A percentile compares a stretch with the other conserved stretches of the same genome.
Evolutionary conservation across 2,329 filamentous ascomycete genomes (phyloP).

Genomic region (Penicillium frequentans): DNA sequence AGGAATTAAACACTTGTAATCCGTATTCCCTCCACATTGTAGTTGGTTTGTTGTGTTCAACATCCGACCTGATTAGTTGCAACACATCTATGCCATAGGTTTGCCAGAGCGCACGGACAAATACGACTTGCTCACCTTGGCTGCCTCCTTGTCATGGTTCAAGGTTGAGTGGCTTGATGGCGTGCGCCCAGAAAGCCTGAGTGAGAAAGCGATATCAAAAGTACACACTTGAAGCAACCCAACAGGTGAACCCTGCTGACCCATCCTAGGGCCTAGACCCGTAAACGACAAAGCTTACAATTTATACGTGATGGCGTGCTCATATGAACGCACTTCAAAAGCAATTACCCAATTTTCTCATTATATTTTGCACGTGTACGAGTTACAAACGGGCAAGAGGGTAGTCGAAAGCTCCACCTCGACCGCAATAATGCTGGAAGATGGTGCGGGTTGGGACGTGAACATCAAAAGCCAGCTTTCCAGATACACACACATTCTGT

Average conservation of each 20-base stretch:
- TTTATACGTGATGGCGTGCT: conserved; percentile 41
- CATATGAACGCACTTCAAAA: conserved; percentile 40
- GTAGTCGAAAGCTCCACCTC: not conserved
- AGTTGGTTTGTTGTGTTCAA: not conserved
- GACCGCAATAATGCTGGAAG: conserved; percentile 49
- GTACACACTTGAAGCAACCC: not conserved
- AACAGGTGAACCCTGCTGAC: not conserved
- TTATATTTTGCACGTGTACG: too few relatives aligned
- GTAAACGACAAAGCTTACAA: conserved; percentile 28
- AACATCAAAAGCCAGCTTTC: conserved; percentile 31
- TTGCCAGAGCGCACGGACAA: conserved; percentile 52
- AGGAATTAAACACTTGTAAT: not conserved
- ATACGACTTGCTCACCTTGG: conserved; percentile 49
- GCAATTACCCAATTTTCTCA: conserved; percentile 14
- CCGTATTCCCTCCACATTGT: not conserved
- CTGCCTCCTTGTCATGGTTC: conserved; percentile 44
- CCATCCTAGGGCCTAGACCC: not conserved
- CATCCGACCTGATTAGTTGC: conserved; percentile 30
- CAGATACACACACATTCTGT: not conserved
- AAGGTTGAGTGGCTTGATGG: conserved; percentile 48
- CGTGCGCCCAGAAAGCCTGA: conserved; percentile 41
- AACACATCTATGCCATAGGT: conserved; percentile 50
- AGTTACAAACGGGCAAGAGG: not conserved
- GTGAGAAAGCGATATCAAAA: conserved; percentile 38
- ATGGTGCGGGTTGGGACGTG: conserved; percentile 42